Conservation (phyloP, 1,139 yeast genomes). For the Zhuliangozyma blackwelliae region DNA sequence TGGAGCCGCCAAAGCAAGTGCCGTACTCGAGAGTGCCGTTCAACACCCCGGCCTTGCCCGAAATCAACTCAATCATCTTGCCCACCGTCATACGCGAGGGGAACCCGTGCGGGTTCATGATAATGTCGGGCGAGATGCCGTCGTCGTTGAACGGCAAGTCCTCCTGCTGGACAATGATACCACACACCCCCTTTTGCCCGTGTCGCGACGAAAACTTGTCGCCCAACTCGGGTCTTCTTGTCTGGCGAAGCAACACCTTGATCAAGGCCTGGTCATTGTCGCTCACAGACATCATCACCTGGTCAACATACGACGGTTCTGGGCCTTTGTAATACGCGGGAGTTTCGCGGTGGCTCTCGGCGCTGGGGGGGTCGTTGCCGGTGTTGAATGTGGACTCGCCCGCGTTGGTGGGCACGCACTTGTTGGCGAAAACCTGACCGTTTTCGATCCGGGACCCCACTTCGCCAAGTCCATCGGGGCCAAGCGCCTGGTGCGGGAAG, state of each 20-base stretch:
- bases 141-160: slow-evolving; percentile 92
- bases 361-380: slow-evolving; percentile 24
- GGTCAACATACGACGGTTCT: slow-evolving; percentile 92
- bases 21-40: slow-evolving; percentile 93
- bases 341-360: slow-evolving; percentile 76
- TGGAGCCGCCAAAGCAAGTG: slow-evolving; percentile 97
- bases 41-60: slow-evolving; percentile 96
- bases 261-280: slow-evolving; percentile 93
- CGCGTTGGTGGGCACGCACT: slow-evolving; percentile 85
- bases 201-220: slow-evolving; percentile 96
- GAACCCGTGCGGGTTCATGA: slow-evolving; percentile 99
- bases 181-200: slow-evolving; percentile 99
- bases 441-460: slow-evolving; percentile 88
- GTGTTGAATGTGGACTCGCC: slow-evolving; percentile 61
- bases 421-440: slow-evolving; percentile 92
- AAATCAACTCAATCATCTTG: slow-evolving; percentile 91
- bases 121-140: slow-evolving; percentile 90
- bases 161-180: slow-evolving; percentile 93
- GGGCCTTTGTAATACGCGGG: slow-evolving; percentile 93
- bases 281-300: slow-evolving; percentile 94
- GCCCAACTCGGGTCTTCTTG: slow-evolving; percentile 96
- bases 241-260: slow-evolving; percentile 87
- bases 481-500: slow-evolving; percentile 80
- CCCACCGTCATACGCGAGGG: slow-evolving; percentile 99
- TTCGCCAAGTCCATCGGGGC: slow-evolving; percentile 95